Base-by-base conservation (phyloP, 768 basidiomycete species). In the Neoboletus subvelutipes region DNA sequence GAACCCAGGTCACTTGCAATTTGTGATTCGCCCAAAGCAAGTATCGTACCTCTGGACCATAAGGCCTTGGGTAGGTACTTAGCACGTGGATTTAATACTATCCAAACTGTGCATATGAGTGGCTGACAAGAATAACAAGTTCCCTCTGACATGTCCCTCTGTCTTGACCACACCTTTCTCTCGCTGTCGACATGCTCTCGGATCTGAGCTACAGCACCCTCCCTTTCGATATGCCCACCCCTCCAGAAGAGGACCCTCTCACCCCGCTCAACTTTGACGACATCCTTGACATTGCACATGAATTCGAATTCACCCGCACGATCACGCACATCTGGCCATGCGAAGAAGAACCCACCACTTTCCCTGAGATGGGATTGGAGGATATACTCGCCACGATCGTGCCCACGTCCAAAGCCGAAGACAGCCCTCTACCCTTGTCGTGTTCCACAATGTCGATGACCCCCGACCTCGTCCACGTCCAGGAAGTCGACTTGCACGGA, bases 1-100 rank as follows among this genome's bases (percentile, higher is more conserved):
- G 72, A 72, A 72, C 71, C 70, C 69, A 73, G 69, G 71, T 60
- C 71, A 74, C 71, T 74, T 71, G 68, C 64, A 71, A 8, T 68
- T 64, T 64, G 69, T 37, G 54, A 17, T 34, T 0, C n/a, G 41
- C 70, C 70, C 70, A 71, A 72, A 74, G 71, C 72, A 71, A 73
- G 67, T 71, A 69, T 69, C 69, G 72, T 72, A 72, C 71, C 73
- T 74, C 71, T 73, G 60, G 72, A 71, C 72, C 60, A 72, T 60
- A 67, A 67, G 70, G 71, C 70, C 63, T 7, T 42, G 39, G 1
- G 4, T 0, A 18, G 12, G n/a, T n/a, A n/a, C n/a, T 12, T 9
- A 1, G 8, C 4, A 4, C 4, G 3, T 2, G n/a, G 5, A 7
- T 22, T 4, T 5, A 8, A 15, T 8, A 1, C 42, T 43, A 24